Evolutionary conservation across 23 red algal genomes (phyloP), one percentile per base, ranked within the genome.

Genomic region (Cyanidium caldarium): DNA sequence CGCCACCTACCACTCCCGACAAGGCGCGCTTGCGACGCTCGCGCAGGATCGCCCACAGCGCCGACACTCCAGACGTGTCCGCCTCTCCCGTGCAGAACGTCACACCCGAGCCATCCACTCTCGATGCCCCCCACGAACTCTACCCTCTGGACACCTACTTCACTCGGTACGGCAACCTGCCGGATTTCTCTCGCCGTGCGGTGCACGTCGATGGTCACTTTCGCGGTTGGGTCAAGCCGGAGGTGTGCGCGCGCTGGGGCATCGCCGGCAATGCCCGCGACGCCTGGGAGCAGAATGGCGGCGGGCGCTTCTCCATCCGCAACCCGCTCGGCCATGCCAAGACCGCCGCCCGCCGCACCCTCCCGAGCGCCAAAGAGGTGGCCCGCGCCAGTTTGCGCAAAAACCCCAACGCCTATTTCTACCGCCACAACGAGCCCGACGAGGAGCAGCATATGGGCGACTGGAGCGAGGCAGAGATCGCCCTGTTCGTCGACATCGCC

Each of bases 371-470:
- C 15, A 75, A 75, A 45, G 70, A 75, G 42, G 39, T 56, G 40
- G 70, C 70, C 1, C 46, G 70, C 7, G 37, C 36, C 20, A 75
- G 46, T 56, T 38, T 75, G 1, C 58, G 26, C 31, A 75, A 75
- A 25, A 75, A 75, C 23, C 70, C 70, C 30, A 75, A 75, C 38
- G 70, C 70, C 70, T 75, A 75, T 30, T 75, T 75, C 21, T 75
- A 75, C 38, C 70, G 70, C 2, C 70, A 75, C 35, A 75, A 56
- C 39, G 46, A 45, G 33, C 70, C 70, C 3, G 70, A 39, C 33
- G 70, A 75, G 38, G 70, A 75, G 39, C 70, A 75, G 39, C 25
- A 30, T 17, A 23, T 61, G 13, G 70, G 70, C 2, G 70, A 75
- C 37, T 75, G 70, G 70, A 46, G 2, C 15, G 40, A 42, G 10